These are phyloP conservation scores for Rhizoclosmatium globosum DNA, from an alignment of 192 early-diverging fungal species.

Conservation along the genomic window DNA sequence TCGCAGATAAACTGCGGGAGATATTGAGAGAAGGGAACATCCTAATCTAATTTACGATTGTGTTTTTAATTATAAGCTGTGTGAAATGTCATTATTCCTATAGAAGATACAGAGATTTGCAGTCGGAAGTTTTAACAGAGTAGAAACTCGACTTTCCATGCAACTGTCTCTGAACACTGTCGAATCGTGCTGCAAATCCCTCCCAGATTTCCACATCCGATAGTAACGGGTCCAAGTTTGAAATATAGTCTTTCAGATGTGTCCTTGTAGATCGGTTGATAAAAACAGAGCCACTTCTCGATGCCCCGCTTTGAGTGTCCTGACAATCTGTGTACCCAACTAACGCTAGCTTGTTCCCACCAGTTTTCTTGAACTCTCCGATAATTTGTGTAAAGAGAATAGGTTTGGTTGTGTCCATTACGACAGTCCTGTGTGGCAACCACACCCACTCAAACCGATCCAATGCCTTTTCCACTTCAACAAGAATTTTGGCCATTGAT, in stretches of 20 bases:
- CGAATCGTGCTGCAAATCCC: background rate
- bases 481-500: background rate
- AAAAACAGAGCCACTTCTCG: background rate
- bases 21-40: too few species aligned
- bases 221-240: background rate
- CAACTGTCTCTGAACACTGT: background rate
- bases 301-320: background rate
- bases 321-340: background rate
- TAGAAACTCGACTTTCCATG: background rate
- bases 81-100: too few species aligned
- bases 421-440: background rate
- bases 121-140: background rate
- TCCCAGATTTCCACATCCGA: background rate
- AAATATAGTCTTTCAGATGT: background rate
- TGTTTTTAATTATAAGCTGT: too few species aligned
- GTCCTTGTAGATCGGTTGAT: background rate
- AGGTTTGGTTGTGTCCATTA: background rate
- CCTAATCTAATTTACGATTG: too few species aligned
- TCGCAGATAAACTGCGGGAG: too few species aligned
- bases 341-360: background rate
- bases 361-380: background rate
- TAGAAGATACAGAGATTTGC: background rate
- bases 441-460: constrained; percentile 20
- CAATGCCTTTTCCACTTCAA: background rate
- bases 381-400: background rate